These are phyloP conservation scores for Monotropa hypopitys DNA, from an alignment of 179 eudicot genomes.

Conservation along the genomic window DNA sequence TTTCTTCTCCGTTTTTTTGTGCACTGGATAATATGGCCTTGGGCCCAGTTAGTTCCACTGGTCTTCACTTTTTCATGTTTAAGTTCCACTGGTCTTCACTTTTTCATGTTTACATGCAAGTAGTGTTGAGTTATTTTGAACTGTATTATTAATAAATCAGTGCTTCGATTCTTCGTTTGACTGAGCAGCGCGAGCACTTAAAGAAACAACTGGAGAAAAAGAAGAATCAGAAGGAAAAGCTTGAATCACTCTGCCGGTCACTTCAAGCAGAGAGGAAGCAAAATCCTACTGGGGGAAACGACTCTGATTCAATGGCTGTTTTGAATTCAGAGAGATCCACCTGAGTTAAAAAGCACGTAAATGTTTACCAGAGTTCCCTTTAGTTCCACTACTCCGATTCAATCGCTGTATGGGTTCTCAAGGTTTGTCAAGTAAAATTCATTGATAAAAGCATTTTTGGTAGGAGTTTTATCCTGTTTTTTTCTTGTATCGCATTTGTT, in stretches of 20 bases:
- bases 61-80: neutral
- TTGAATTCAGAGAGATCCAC: slow-evolving; percentile 3
- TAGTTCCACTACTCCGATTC: neutral
- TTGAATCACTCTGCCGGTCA: slow-evolving; percentile 83
- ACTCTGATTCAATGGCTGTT: slow-evolving; percentile 16
- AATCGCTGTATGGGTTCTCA: neutral
- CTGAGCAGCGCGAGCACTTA: slow-evolving; percentile 67
- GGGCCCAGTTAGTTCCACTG: neutral
- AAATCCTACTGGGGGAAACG: slow-evolving; percentile 17
- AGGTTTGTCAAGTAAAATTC: neutral
- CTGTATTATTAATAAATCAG: neutral
- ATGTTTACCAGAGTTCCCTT: neutral
- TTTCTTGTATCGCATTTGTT: neutral
- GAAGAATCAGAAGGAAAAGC: slow-evolving; percentile 83
- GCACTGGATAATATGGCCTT: neutral
- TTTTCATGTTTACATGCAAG: neutral
- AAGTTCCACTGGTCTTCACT: neutral
- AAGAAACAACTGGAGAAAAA: slow-evolving; percentile 85
- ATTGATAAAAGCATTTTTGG: neutral
- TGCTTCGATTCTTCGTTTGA: slow-evolving; percentile 1
- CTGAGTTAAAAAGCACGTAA: neutral
- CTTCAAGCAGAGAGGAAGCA: slow-evolving; percentile 94
- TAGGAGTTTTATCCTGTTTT: neutral
- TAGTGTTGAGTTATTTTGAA: neutral
- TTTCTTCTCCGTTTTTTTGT: neutral